Base-by-base conservation (phyloP, 768 basidiomycete genomes). In the Mycena maculata region DNA sequence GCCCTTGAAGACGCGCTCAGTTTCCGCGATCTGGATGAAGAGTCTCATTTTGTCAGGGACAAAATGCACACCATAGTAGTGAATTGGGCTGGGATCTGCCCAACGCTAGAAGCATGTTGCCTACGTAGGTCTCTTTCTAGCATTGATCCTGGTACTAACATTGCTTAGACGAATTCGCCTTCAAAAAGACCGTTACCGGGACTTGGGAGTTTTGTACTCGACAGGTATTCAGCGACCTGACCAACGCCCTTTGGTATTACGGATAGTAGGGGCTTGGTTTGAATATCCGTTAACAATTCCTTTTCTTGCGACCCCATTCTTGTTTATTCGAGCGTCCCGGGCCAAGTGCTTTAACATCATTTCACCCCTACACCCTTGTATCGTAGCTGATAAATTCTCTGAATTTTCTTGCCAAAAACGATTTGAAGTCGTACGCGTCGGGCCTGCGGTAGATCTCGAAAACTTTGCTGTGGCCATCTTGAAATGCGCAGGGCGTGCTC, bases 171-270 rank as follows among this genome's bases (percentile, higher is more conserved):
- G 38, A 55, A 38, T 55, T 55, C 53, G 53, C 53, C 38, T 41
- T 39, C 39, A 55, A 41, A 41, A 55, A 55, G 38, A 55, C 53
- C 25, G 30, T 41, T 55, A 55, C 12, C 53, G 53, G 53, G 36
- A 41, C 31, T 55, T 55, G 53, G 53, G 38, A 55, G 9, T 27
- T 41, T 55, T 55, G 53, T 41, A 55, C 38, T 39, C 53, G 53
- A 55, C 36, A 27, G 38, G 53, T 18, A 41, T 55, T 55, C 38
- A 20, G 25, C 25, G 53, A 55, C 38, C 53, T 55, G 13, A 55
- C 53, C 53, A 41, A 28, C 38, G 53, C 53, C 53, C 53, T 55
- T n/a, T 56, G 54, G 54, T 41, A 41, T 28, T 56, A 38, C 53
- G 20, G 38, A 41, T 39, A 55, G 52, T 53, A 53, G 52, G 52